These are phyloP conservation scores for Sonneratia caseolaris DNA, from an alignment of 345 rosid genomes.

Conservation along the genomic window DNA sequence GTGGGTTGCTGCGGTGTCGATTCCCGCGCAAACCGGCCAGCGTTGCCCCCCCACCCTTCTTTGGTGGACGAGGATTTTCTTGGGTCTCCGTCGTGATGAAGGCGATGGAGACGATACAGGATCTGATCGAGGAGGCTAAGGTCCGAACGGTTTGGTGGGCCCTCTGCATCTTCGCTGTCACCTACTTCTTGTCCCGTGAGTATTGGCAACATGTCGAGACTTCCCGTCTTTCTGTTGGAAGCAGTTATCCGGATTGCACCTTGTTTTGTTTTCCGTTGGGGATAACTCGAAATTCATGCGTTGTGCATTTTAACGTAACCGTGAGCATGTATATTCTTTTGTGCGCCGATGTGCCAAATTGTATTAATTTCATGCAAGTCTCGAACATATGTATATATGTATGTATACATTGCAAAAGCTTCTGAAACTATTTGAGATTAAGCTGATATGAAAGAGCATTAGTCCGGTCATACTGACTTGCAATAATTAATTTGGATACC, in stretches of 20 bases:
- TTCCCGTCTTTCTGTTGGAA: neutral
- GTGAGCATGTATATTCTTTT: neutral
- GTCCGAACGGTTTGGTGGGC: constrained; percentile 82
- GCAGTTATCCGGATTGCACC: neutral
- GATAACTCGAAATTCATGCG: neutral
- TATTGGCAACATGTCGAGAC: neutral
- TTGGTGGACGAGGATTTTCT: no score
- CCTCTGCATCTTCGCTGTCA: constrained; percentile 56
- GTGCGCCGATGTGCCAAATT: neutral
- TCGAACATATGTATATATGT: neutral
- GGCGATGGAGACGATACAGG: constrained; percentile 77
- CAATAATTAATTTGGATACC: neutral
- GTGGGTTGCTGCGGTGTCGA: no score
- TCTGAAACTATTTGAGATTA: neutral
- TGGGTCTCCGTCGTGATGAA: constrained; percentile 24
- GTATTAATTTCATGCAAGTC: neutral
- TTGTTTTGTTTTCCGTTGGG: neutral
- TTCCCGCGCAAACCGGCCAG: no score
- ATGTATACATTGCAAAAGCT: neutral
- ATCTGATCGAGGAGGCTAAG: constrained; percentile 95
- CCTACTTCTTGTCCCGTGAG: constrained; percentile 88
- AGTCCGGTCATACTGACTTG: neutral
- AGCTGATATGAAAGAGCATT: neutral
- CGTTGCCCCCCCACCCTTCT: no score
- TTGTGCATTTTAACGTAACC: no score